Percentiles rank a stretch among this genome's conserved stretches.
Conservation (phyloP, 2,329 filamentous ascomycete genomes). For the Stemphylium beticola region DNA sequence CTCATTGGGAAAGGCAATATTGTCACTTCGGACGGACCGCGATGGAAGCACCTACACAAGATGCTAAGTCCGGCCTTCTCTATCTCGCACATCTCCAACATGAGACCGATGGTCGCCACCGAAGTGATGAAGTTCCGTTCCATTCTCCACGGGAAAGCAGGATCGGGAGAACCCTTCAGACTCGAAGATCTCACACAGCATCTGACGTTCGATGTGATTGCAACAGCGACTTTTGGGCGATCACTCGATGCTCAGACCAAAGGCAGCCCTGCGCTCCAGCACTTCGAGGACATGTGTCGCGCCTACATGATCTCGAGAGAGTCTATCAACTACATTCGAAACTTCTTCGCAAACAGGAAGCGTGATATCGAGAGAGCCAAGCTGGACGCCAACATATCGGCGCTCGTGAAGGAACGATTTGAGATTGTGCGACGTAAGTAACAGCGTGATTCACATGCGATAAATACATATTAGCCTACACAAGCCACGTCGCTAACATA, state of each 20-base stretch:
- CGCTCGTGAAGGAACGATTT: slow-evolving; percentile 48
- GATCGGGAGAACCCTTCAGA: slow-evolving; percentile 30
- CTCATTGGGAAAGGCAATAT: slow-evolving; percentile 40
- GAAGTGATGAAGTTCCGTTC: slow-evolving; percentile 42
- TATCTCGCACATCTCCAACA: slow-evolving; percentile 35
- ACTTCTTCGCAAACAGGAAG: slow-evolving; percentile 17
- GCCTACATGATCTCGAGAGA: slow-evolving; percentile 20
- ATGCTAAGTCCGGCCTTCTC: slow-evolving; percentile 48
- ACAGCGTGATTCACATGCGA: too few species aligned
- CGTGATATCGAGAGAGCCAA: slow-evolving; percentile 17
- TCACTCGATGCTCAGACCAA: slow-evolving; percentile 34
- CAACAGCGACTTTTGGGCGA: slow-evolving; percentile 31
- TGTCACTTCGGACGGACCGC: slow-evolving; percentile 36
- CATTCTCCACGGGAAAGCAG: slow-evolving; percentile 26
- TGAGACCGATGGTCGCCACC: slow-evolving; percentile 28
- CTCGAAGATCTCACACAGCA: slow-evolving; percentile 30
- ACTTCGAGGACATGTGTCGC: slow-evolving; percentile 28
- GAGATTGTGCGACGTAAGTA: slow-evolving; percentile 23
- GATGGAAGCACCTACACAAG: slow-evolving; percentile 46
- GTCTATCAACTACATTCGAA: slow-evolving; percentile 28
- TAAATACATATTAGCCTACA: background rate
- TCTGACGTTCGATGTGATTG: slow-evolving; percentile 39
- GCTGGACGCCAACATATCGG: slow-evolving; percentile 43
- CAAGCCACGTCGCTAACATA: background rate
- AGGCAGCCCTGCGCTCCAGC: slow-evolving; percentile 23